Evolutionary conservation across 2,329 filamentous ascomycete species (phyloP).

Genomic region (Verticillium nubilum): DNA sequence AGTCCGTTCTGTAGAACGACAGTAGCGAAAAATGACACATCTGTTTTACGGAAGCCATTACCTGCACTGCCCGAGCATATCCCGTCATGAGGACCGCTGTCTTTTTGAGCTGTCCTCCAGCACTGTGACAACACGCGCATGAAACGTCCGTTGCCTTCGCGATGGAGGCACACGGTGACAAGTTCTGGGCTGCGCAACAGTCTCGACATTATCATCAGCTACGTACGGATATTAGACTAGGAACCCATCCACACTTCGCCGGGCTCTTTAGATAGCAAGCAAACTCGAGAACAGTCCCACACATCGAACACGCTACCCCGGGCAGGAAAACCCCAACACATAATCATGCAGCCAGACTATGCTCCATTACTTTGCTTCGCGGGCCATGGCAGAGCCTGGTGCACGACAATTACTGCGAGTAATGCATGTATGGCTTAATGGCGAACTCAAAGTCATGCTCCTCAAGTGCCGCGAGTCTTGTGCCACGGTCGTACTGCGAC

Average conservation of each 20-base stretch:
- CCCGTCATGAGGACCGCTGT: background rate
- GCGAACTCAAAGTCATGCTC: slow-evolving; percentile 49
- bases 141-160: background rate
- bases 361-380: background rate
- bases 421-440: slow-evolving; percentile 25
- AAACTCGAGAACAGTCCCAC: background rate
- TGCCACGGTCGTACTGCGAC: slow-evolving; percentile 79
- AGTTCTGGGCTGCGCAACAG: background rate
- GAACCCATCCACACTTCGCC: background rate
- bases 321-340: background rate
- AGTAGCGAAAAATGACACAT: background rate
- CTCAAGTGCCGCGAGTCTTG: slow-evolving; percentile 63
- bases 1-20: background rate
- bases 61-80: slow-evolving; percentile 34
- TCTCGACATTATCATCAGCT: background rate
- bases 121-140: background rate
- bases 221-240: background rate
- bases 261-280: background rate
- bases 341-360: background rate
- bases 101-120: no score
- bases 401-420: background rate
- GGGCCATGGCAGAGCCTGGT: background rate
- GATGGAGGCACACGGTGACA: background rate
- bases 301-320: background rate
- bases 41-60: slow-evolving; percentile 32